A percentile compares a stretch with the other conserved stretches of the same genome.
Conservation (phyloP, 148 eudicot genomes). For the Diospyros kaki region DNA sequence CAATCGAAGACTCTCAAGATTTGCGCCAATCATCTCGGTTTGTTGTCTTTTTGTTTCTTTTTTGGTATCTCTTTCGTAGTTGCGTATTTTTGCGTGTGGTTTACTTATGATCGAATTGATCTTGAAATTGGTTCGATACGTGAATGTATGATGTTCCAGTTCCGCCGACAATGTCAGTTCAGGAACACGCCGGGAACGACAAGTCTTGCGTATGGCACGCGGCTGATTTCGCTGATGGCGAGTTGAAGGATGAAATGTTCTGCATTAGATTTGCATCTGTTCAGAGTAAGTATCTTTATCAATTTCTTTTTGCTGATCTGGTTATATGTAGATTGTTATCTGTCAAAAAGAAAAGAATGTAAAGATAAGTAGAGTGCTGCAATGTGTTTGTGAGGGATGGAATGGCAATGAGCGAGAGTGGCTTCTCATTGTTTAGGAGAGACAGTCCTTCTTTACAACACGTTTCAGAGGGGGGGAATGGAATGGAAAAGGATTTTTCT, state of each 20-base stretch:
- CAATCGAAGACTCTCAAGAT: slow-evolving; percentile 93
- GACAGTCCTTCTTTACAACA: too few species aligned
- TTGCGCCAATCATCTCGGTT: slow-evolving; percentile 92
- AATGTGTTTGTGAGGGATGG: too few species aligned
- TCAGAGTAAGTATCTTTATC: slow-evolving; percentile 49
- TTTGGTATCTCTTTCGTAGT: not conserved
- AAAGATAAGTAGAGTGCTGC: too few species aligned
- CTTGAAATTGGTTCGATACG: not conserved
- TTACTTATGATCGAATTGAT: not conserved
- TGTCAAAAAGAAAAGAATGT: too few species aligned
- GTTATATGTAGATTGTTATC: not conserved
- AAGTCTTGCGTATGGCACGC: slow-evolving; percentile 99
- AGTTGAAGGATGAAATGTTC: slow-evolving; percentile 81
- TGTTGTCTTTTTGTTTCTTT: not conserved
- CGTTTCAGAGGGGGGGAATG: too few species aligned
- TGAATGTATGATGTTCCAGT: slow-evolving; percentile 30
- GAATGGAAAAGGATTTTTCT: too few species aligned
- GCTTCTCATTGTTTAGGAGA: too few species aligned
- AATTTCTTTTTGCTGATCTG: not conserved
- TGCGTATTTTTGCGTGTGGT: not conserved
- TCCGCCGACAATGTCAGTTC: slow-evolving; percentile 63
- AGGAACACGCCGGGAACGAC: slow-evolving; percentile 93
- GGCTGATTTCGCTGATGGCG: slow-evolving; percentile 81
- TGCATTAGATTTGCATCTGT: slow-evolving; percentile 65
- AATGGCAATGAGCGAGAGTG: too few species aligned